phyloP scores from a whole-genome alignment of 2,329 filamentous ascomycete species.

The Zymoseptoria tritici region DNA sequence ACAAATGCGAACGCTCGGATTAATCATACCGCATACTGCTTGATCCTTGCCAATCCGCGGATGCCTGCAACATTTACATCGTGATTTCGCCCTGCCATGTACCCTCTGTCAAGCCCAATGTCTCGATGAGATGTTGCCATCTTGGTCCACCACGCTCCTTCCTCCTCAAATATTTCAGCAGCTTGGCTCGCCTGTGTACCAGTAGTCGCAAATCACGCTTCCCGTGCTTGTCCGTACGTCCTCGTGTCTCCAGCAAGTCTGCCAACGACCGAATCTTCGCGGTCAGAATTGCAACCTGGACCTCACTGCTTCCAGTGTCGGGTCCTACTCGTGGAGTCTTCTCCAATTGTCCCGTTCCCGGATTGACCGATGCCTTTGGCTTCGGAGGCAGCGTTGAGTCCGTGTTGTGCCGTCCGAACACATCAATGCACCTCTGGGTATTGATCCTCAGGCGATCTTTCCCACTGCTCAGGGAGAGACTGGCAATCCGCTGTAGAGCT shows the following conservation, averaged over 20 bases:
- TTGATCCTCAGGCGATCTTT: slow-evolving; percentile 77
- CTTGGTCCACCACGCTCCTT: slow-evolving; percentile 87
- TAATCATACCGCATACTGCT: not conserved
- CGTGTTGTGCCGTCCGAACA: slow-evolving; percentile 86
- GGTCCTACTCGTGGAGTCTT: slow-evolving; percentile 65
- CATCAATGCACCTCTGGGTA: slow-evolving; percentile 73
- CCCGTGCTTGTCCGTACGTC: slow-evolving; percentile 84
- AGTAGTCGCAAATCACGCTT: slow-evolving; percentile 81
- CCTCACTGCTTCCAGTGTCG: slow-evolving; percentile 91
- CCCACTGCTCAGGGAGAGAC: slow-evolving; percentile 66
- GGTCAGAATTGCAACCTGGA: slow-evolving; percentile 94
- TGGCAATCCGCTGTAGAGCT: slow-evolving; percentile 72
- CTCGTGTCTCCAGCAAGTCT: slow-evolving; percentile 60
- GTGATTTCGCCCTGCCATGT: slow-evolving; percentile 88
- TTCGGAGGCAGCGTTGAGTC: slow-evolving; percentile 62
- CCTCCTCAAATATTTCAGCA: slow-evolving; percentile 75
- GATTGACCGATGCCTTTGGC: slow-evolving; percentile 22
- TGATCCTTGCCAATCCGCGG: not conserved
- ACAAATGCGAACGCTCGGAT: not conserved
- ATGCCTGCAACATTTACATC: slow-evolving; percentile 37
- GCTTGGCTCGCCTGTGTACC: slow-evolving; percentile 81
- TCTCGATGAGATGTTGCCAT: slow-evolving; percentile 80
- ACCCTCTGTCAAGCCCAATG: slow-evolving; percentile 75
- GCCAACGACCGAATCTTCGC: slow-evolving; percentile 82
- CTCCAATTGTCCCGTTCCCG: slow-evolving; percentile 23